A percentile compares a stretch with the other conserved stretches of the same genome.
These are phyloP conservation scores for Harringtonia aguacate DNA, from an alignment of 2,329 filamentous ascomycete species.

Conservation along the genomic window DNA sequence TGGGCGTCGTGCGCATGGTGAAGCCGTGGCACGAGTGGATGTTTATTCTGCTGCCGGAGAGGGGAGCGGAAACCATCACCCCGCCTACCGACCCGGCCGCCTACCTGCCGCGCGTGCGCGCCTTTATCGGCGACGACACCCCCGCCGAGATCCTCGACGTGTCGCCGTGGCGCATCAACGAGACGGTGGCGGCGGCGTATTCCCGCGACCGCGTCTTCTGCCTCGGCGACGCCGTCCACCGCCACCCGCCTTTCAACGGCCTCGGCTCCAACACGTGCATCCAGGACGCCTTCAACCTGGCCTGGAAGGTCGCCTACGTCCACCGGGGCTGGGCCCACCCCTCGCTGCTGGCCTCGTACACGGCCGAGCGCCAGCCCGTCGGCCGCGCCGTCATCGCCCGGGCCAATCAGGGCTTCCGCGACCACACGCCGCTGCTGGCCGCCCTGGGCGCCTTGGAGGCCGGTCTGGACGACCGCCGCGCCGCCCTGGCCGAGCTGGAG, in stretches of 20 bases:
- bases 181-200: slow-evolving; percentile 48
- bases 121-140: slow-evolving; percentile 45
- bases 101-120: slow-evolving; percentile 24
- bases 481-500: slow-evolving; percentile 29
- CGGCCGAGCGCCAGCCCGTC: slow-evolving; percentile 36
- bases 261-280: slow-evolving; percentile 49
- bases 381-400: slow-evolving; percentile 36
- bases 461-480: slow-evolving; percentile 25
- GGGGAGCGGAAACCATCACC: slow-evolving; percentile 31
- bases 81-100: background rate
- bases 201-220: slow-evolving; percentile 29
- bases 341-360: slow-evolving; percentile 31
- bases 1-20: slow-evolving; percentile 44
- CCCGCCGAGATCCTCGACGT: slow-evolving; percentile 40
- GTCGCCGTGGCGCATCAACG: slow-evolving; percentile 50
- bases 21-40: slow-evolving; percentile 55
- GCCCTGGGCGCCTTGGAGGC: slow-evolving; percentile 31
- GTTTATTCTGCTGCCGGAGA: slow-evolving; percentile 39
- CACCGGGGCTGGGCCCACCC: slow-evolving; percentile 20
- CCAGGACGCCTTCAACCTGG: slow-evolving; percentile 44
- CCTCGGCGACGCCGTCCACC: slow-evolving; percentile 46
- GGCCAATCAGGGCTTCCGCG: slow-evolving; percentile 45
- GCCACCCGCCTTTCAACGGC: slow-evolving; percentile 46
- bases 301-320: slow-evolving; percentile 43
- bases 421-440: slow-evolving; percentile 35